phyloP scores from a whole-genome alignment of 2,329 filamentous ascomycete species.

The Penicillium hesseltinei region DNA sequence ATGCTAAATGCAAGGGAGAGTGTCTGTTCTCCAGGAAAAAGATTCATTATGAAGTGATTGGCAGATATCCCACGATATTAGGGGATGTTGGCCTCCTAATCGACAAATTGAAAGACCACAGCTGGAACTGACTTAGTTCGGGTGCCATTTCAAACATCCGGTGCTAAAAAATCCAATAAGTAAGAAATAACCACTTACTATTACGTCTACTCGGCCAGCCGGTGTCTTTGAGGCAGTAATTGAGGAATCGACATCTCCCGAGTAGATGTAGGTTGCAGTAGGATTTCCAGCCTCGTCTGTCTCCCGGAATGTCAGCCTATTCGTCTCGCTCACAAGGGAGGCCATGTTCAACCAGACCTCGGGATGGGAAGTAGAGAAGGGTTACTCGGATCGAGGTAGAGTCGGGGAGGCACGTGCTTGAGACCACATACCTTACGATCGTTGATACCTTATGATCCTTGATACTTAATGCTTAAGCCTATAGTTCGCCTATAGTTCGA shows the following conservation, averaged over 20 bases:
- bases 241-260: conserved; percentile 21
- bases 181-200: conserved; percentile 26
- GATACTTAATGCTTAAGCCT: not conserved
- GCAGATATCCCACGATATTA: not conserved
- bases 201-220: conserved; percentile 46
- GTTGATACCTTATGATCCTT: not conserved
- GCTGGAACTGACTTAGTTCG: not conserved
- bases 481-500: not conserved
- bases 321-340: not conserved
- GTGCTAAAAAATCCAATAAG: not conserved
- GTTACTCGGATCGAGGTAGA: not conserved
- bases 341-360: conserved; percentile 1
- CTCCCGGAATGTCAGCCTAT: conserved; percentile 32
- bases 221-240: conserved; percentile 13
- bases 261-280: conserved; percentile 51
- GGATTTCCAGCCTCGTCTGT: conserved; percentile 53
- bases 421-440: conserved; percentile 2
- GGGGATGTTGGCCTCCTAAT: not conserved
- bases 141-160: not conserved
- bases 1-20: not conserved
- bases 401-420: conserved; percentile 6
- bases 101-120: not conserved
- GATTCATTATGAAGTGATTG: not conserved
- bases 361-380: not conserved
- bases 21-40: not conserved